Base-by-base conservation (phyloP, 495 filamentous ascomycete species). In the Daldinia grandis region DNA sequence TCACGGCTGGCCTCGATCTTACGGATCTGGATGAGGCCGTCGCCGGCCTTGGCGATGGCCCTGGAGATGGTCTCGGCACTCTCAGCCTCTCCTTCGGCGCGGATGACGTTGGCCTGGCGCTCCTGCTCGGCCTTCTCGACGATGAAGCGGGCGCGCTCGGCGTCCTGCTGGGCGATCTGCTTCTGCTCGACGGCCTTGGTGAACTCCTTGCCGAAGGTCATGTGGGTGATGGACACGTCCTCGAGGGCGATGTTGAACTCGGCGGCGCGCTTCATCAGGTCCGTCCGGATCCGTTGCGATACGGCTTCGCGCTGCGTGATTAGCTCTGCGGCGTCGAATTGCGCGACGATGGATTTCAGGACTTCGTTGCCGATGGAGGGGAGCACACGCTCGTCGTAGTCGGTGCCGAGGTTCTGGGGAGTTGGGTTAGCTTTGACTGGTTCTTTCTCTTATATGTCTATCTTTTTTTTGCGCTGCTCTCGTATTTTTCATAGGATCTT, bases 351-450 rank as follows among this genome's bases (percentile, higher is more conserved):
- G 69, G 95, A 87, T 84, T 99, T 99, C 78, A 99, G 93, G 74
- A 99, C 95, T 91, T 99, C 95, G 87, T 99, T 99, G 78, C 95
- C 95, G 87, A 99, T 98, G 76, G 95, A 99, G 59, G 95, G 95
- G 76, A 99, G 93, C 49, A 99, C 95, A 81, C 95, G 92, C 85
- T 99, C 95, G 81, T 99, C 95, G 86, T 99, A 99, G 80, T 99
- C 95, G 81, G 87, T 90, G 76, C 95, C 95, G 81, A 98, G 95
- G 74, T 83, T 84, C 85, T 87, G 66, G 69, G 33, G 70, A n/a
- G 42, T 25, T 27, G 19, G 4, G 61, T 76, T 71, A 76, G 72
- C 31, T 33, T 12, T 15, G 14, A 10, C 37, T 21, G 5, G 21
- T 31, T 28, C 6, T 27, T 30, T 68, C 24, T 64, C 21, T 15